These are phyloP conservation scores for Globisporangium camurandrum DNA, from an alignment of 352 stramenopile genomes.

Conservation along the genomic window DNA sequence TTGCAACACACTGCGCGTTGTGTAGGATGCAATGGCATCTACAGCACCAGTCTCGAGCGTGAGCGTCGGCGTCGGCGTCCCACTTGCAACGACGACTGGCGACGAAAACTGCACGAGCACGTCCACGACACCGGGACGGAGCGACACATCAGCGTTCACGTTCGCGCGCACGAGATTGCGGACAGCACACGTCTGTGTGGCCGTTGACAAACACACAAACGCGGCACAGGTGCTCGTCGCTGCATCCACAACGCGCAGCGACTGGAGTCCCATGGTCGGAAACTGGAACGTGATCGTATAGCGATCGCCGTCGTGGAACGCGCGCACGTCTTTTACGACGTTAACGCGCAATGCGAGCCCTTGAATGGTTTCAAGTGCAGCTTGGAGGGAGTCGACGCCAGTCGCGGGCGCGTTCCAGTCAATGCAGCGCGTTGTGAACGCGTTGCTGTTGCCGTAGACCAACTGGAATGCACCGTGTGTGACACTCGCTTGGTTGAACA, in stretches of 20 bases:
- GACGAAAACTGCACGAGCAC: slow-evolving; percentile 38
- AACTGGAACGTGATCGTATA: slow-evolving; percentile 50
- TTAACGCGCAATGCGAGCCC: slow-evolving; percentile 28
- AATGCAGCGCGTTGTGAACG: slow-evolving; percentile 46
- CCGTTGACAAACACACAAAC: slow-evolving; percentile 22
- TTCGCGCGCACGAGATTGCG: slow-evolving; percentile 33
- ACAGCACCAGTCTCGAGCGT: slow-evolving; percentile 29
- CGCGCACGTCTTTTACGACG: slow-evolving; percentile 23
- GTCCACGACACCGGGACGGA: slow-evolving; percentile 41
- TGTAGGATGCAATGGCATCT: slow-evolving; percentile 30
- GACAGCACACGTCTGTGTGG: slow-evolving; percentile 24
- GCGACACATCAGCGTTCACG: slow-evolving; percentile 26
- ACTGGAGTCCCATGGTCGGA: slow-evolving; percentile 34
- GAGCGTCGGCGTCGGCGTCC: slow-evolving; percentile 24
- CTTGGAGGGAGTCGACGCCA: slow-evolving; percentile 23
- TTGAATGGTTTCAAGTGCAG: slow-evolving; percentile 31
- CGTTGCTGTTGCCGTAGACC: slow-evolving; percentile 23
- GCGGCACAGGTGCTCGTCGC: slow-evolving; percentile 14
- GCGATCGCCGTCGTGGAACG: slow-evolving; percentile 42
- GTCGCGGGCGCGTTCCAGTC: slow-evolving; percentile 38
- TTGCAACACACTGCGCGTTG: slow-evolving; percentile 27
- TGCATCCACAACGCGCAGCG: slow-evolving; percentile 21
- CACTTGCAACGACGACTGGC: slow-evolving; percentile 28
- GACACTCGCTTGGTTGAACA: slow-evolving; percentile 43
- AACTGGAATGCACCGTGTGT: slow-evolving; percentile 48